Base-by-base conservation (phyloP, 75 land plant species). In the Pinus tabuliformis region DNA sequence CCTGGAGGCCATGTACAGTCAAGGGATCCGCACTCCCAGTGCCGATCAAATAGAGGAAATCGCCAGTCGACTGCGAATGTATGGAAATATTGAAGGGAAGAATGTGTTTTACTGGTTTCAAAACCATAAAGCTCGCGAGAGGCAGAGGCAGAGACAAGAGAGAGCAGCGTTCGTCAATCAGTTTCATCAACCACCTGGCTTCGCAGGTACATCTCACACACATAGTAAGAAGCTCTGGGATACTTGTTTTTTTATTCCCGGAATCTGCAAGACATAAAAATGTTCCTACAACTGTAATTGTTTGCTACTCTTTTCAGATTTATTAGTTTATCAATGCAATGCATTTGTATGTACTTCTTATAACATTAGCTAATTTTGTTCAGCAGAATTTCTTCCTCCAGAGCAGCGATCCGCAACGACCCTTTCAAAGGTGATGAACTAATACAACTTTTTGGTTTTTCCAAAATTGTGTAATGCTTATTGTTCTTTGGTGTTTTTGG, bases 51-150 rank as follows among this genome's bases (percentile, higher is more conserved):
- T 90, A 58, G 84, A 84, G 64, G 77, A 77, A 56, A 90, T 90
- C 21, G 81, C 90, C 0, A 68, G 42, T 49, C 73, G 80, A 57
- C 83, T 90, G 13, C 79, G 72, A 63, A 76, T 65, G 36, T 81
- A 76, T 63, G 92, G 92, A n/a, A 81, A 77, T 18, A 84, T 90
- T 61, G 90, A 90, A 72, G 89, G 83, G 33, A 63, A 62, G 42
- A 82, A 82, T 64, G 82, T 82, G 68, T 82, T 82, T 39, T 82
- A 87, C n/a, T 88, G 92, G 92, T 90, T 90, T 78, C 92, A 87
- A 18, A 90, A 90, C 72, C 88, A 84, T 39, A 87, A 86, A 75
- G 92, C 92, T n/a, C 77, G 92, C 45, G 83, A 81, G 73, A 76
- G 86, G 58, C 88, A 86, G 77, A 86, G 80, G 71, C 84, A 85